These are phyloP conservation scores for Trifolium subterraneum DNA, from an alignment of 306 rosid species.

Conservation along the genomic window DNA sequence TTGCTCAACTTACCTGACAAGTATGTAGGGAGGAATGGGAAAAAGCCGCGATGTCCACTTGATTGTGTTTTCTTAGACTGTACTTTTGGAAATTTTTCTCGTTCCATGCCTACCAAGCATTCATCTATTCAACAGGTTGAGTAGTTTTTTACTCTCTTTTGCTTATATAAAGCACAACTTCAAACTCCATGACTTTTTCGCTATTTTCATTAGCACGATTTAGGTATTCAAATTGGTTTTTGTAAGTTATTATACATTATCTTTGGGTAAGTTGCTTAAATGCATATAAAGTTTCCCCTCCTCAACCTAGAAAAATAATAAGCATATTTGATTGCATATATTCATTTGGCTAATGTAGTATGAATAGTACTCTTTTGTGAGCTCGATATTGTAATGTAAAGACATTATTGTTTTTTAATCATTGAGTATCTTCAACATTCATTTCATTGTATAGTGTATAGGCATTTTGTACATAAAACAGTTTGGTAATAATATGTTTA, in stretches of 20 bases:
- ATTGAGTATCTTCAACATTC: constrained; percentile 27
- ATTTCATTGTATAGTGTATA: neutral
- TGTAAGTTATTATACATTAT: constrained; percentile 8
- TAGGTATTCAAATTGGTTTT: constrained; percentile 11
- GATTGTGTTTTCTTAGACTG: constrained; percentile 80
- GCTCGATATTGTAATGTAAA: neutral
- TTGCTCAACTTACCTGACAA: constrained; percentile 63
- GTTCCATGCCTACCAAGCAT: constrained; percentile 60
- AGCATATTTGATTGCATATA: neutral
- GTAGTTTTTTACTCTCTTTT: constrained; percentile 34
- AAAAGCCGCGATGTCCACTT: constrained; percentile 56
- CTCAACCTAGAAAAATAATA: constrained; percentile 4
- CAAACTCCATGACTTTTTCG: neutral
- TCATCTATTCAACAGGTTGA: constrained; percentile 73
- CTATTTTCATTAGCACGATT: constrained; percentile 20
- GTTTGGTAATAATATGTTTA: neutral
- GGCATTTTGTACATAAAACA: neutral
- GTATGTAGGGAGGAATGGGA: constrained; percentile 67
- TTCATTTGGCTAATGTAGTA: constrained; percentile 15
- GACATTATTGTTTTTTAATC: neutral
- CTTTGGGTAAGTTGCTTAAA: constrained; percentile 1
- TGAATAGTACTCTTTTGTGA: constrained; percentile 17
- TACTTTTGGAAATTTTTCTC: constrained; percentile 69
- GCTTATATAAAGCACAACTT: neutral
- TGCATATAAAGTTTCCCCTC: neutral